phyloP scores from a whole-genome alignment of 139 green algal genomes.

The Micractinium conductrix region DNA sequence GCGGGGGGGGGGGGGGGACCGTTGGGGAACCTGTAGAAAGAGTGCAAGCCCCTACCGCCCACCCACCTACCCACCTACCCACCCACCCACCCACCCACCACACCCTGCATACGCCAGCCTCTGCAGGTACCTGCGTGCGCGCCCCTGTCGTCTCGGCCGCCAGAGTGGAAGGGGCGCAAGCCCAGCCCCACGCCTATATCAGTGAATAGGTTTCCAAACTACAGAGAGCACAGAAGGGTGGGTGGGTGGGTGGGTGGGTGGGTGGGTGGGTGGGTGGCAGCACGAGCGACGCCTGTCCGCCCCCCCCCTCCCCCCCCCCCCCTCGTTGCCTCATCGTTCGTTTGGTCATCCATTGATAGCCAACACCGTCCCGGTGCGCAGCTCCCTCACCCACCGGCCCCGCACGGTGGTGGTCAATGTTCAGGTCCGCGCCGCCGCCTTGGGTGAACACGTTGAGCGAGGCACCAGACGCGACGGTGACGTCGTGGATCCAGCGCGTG shows the following conservation, averaged over 20 bases:
- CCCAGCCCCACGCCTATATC: not conserved
- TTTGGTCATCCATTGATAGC: no score
- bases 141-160: not conserved
- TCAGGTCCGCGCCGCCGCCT: not conserved
- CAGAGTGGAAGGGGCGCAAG: not conserved
- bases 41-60: not conserved
- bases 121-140: not conserved
- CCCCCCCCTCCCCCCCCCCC: no score
- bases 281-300: no score
- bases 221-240: no score
- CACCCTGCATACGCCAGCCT: not conserved
- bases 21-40: not conserved
- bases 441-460: not conserved
- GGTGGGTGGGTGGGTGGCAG: no score
- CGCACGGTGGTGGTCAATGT: conserved; percentile 16
- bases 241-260: no score
- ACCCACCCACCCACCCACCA: not conserved
- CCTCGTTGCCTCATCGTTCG: no score
- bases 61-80: not conserved
- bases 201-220: conserved; percentile 14
- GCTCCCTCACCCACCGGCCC: no score
- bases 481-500: conserved; percentile 1
- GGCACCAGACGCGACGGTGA: not conserved
- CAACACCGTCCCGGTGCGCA: no score
- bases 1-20: no score